These are phyloP conservation scores for Testicularia cyperi DNA, from an alignment of 1,284 basidiomycete species.

Conservation along the genomic window DNA sequence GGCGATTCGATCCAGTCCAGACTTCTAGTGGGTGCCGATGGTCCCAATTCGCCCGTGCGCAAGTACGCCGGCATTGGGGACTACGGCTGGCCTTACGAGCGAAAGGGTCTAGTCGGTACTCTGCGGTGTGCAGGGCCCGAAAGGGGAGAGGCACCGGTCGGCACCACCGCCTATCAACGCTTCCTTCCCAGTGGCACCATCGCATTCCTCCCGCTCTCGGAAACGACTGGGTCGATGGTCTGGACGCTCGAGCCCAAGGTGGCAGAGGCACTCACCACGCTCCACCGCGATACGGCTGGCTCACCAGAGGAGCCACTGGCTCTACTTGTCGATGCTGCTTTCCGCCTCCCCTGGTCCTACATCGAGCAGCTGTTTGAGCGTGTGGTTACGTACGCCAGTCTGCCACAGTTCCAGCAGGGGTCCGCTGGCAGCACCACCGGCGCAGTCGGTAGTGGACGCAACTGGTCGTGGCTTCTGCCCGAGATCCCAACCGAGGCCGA, in stretches of 20 bases:
- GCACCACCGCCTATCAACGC: slow-evolving; percentile 79
- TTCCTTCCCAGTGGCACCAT: slow-evolving; percentile 95
- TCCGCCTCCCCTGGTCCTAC: slow-evolving; percentile 78
- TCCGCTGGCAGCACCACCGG: too few species aligned
- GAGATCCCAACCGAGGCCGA: slow-evolving; percentile 28
- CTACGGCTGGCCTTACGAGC: slow-evolving; percentile 88
- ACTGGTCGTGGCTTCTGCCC: slow-evolving; percentile 39
- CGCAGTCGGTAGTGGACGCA: background rate
- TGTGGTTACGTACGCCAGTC: slow-evolving; percentile 65
- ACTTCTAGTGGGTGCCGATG: slow-evolving; percentile 85
- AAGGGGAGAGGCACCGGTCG: slow-evolving; percentile 31
- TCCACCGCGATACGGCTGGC: slow-evolving; percentile 63
- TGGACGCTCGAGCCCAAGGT: slow-evolving; percentile 87
- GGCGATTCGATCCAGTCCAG: slow-evolving; percentile 16
- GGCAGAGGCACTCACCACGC: slow-evolving; percentile 72
- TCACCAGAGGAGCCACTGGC: slow-evolving; percentile 66
- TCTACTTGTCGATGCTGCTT: slow-evolving; percentile 84
- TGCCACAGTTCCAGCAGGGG: slow-evolving; percentile 3
- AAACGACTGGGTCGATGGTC: slow-evolving; percentile 80
- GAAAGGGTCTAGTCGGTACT: slow-evolving; percentile 87
- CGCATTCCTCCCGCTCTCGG: slow-evolving; percentile 70
- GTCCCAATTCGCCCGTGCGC: slow-evolving; percentile 89
- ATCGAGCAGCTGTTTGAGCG: slow-evolving; percentile 70
- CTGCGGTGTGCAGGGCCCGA: slow-evolving; percentile 62
- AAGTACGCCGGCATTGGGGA: slow-evolving; percentile 81